Percentiles rank a stretch among this genome's conserved stretches.
These are phyloP conservation scores for Coemansia furcata DNA, from an alignment of 192 early-diverging fungal genomes.

Conservation along the genomic window DNA sequence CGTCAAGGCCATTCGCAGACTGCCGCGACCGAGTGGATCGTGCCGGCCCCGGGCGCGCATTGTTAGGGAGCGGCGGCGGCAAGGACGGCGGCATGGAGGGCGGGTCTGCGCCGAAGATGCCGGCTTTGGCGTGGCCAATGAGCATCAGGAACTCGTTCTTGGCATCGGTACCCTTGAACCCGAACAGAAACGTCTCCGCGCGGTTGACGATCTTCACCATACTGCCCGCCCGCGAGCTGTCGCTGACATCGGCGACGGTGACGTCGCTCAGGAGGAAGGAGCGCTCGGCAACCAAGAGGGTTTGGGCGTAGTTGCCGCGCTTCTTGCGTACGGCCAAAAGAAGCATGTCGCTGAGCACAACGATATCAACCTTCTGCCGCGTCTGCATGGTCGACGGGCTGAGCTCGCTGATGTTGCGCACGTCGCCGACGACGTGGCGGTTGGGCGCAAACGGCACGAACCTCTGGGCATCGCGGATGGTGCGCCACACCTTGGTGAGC, in stretches of 20 bases:
- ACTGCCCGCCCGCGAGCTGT: constrained; percentile 71
- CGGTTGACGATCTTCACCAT: constrained; percentile 84
- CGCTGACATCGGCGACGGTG: constrained; percentile 80
- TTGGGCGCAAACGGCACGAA: constrained; percentile 68
- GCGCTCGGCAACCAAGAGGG: constrained; percentile 75
- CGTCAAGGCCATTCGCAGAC: constrained; percentile 9
- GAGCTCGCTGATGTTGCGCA: constrained; percentile 72
- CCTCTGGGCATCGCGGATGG: constrained; percentile 54
- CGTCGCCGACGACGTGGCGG: constrained; percentile 72
- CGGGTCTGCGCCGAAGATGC: constrained; percentile 34
- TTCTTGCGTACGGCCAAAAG: constrained; percentile 79
- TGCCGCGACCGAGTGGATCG: not conserved
- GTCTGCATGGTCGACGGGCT: constrained; percentile 72
- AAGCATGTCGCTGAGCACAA: constrained; percentile 82
- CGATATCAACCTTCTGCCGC: constrained; percentile 74
- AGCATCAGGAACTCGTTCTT: constrained; percentile 52
- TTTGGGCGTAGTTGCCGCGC: constrained; percentile 63
- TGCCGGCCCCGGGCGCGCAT: not conserved
- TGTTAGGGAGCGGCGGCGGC: constrained; percentile 13
- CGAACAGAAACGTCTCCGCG: constrained; percentile 75
- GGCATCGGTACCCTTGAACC: constrained; percentile 35
- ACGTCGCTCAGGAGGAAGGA: constrained; percentile 78
- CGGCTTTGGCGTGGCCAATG: constrained; percentile 41
- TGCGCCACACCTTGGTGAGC: constrained; percentile 47
- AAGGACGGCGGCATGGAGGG: constrained; percentile 12